phyloP scores from a whole-genome alignment of 2,329 filamentous ascomycete species.

The Lasiodiplodia citricola region DNA sequence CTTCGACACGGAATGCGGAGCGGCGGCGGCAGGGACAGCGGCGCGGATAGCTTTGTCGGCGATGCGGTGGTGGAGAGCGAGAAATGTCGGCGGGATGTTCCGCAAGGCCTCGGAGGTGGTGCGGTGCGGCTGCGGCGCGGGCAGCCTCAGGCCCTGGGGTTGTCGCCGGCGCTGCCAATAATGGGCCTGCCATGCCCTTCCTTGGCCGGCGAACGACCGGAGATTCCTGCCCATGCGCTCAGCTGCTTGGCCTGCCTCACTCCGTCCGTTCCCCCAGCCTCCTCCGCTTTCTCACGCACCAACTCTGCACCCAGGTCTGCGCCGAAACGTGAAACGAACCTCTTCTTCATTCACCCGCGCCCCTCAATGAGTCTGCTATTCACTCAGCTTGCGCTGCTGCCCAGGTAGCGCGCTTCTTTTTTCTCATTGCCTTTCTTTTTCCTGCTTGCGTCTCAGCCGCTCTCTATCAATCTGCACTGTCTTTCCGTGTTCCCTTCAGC shows the following conservation, averaged over 20 bases:
- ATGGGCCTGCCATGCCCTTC: not conserved
- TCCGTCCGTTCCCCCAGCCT: constrained; percentile 21
- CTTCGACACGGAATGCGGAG: constrained; percentile 8
- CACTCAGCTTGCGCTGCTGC: constrained; percentile 19
- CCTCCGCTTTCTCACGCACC: constrained; percentile 14
- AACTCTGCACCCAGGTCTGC: not conserved
- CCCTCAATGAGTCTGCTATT: constrained; percentile 19
- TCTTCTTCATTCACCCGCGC: not conserved
- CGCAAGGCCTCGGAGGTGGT: constrained; percentile 17
- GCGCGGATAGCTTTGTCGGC: constrained; percentile 6
- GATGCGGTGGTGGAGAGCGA: constrained; percentile 21
- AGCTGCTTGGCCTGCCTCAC: constrained; percentile 20
- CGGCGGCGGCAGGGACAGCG: constrained; percentile 30
- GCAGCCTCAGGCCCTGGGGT: constrained; percentile 12
- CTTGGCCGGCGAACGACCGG: constrained; percentile 12
- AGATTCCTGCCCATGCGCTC: constrained; percentile 16
- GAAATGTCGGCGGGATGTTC: constrained; percentile 23
- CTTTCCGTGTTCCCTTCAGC: constrained; percentile 28
- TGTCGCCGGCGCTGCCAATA: not conserved
- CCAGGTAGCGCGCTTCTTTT: constrained; percentile 36
- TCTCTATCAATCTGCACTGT: constrained; percentile 27
- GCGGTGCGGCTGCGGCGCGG: constrained; percentile 23
- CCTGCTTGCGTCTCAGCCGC: constrained; percentile 22
- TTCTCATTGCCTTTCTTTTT: constrained; percentile 28
- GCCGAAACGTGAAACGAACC: constrained; percentile 19